These are phyloP conservation scores for Chaetomidium leptoderma DNA, from an alignment of 495 filamentous ascomycete genomes.

Conservation along the genomic window DNA sequence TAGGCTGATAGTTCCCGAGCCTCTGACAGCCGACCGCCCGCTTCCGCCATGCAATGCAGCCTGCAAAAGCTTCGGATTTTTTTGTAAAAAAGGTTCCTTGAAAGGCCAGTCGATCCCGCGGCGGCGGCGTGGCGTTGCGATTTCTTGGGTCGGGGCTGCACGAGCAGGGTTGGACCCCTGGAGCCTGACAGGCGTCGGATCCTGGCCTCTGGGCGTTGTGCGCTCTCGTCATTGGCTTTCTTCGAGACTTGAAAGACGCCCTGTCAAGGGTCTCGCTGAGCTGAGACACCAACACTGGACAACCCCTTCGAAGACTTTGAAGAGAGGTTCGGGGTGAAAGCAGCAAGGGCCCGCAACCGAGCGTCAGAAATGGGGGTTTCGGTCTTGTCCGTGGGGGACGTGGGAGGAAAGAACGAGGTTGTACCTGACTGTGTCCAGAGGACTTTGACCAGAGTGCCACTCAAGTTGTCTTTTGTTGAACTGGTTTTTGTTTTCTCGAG, in stretches of 20 bases:
- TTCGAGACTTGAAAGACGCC: not conserved
- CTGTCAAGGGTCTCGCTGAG: not conserved
- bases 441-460: too few relatives aligned
- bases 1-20: not conserved
- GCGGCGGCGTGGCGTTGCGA: conserved; percentile 14
- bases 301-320: too few relatives aligned
- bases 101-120: not conserved
- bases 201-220: not conserved
- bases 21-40: not conserved
- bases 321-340: too few relatives aligned
- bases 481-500: too few relatives aligned
- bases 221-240: not conserved
- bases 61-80: too few relatives aligned
- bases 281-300: not conserved
- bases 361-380: too few relatives aligned
- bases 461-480: too few relatives aligned
- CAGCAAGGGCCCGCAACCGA: too few relatives aligned
- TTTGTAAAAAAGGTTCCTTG: too few relatives aligned
- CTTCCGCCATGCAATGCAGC: not conserved
- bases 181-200: not conserved
- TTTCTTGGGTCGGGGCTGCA: conserved; percentile 5
- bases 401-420: too few relatives aligned
- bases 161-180: conserved; percentile 9
- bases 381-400: too few relatives aligned
- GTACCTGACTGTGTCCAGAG: too few relatives aligned